Conservation (phyloP, 2,329 filamentous ascomycete species). For the Grosmannia clavigera region DNA sequence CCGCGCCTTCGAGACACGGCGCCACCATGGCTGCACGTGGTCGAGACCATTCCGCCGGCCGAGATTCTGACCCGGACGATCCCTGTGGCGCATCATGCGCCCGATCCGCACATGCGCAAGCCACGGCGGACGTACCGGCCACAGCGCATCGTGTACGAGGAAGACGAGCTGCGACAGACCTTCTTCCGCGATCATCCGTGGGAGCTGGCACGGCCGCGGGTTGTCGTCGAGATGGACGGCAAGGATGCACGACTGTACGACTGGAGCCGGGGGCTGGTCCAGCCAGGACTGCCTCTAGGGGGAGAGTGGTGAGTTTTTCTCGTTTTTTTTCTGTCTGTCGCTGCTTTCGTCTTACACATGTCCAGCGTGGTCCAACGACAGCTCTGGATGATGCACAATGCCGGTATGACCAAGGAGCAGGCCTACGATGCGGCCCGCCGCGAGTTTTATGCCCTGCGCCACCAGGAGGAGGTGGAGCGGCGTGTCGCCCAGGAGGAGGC, state of each 20-base stretch:
- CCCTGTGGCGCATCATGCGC: conserved; percentile 31
- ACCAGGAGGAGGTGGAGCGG: conserved; percentile 69
- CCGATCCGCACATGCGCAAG: conserved; percentile 40
- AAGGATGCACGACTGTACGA: conserved; percentile 64
- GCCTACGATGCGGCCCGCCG: conserved; percentile 81
- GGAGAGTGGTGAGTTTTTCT: conserved; percentile 62
- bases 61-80: conserved; percentile 44
- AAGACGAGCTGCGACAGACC: conserved; percentile 65
- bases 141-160: conserved; percentile 63
- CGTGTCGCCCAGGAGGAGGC: conserved; percentile 84
- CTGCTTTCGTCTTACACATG: not conserved
- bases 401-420: conserved; percentile 44
- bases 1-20: conserved; percentile 17
- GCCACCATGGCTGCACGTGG: conserved; percentile 37
- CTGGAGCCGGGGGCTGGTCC: conserved; percentile 65
- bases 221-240: conserved; percentile 76
- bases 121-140: conserved; percentile 72
- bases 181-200: conserved; percentile 96
- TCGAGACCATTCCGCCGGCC: conserved; percentile 42
- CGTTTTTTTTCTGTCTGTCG: too few relatives aligned
- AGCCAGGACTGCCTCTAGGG: conserved; percentile 63
- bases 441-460: conserved; percentile 80
- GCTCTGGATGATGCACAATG: conserved; percentile 64
- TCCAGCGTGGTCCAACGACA: conserved; percentile 84
- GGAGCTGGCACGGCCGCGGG: conserved; percentile 81